A percentile compares a stretch with the other conserved stretches of the same genome.
These are phyloP conservation scores for Leccinellum luteum DNA, from an alignment of 768 basidiomycete species.

Conservation along the genomic window DNA sequence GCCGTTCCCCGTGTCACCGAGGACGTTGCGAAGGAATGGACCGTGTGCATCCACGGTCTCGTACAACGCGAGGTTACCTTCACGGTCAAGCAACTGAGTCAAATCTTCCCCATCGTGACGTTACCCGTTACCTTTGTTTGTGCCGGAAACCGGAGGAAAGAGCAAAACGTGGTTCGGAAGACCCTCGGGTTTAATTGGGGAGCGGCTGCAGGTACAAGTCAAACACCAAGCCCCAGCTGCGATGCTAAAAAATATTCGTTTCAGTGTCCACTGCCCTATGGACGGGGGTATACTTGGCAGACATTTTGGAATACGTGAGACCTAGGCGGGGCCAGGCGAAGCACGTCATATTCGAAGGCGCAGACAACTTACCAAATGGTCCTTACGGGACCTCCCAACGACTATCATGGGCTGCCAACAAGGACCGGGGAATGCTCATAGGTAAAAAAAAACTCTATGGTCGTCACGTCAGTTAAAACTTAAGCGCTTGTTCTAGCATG, in stretches of 20 bases:
- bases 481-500: slow-evolving; percentile 30
- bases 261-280: slow-evolving; percentile 52
- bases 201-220: slow-evolving; percentile 36
- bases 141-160: slow-evolving; percentile 64
- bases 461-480: not conserved
- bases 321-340: slow-evolving; percentile 38
- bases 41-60: slow-evolving; percentile 38
- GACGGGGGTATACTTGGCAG: slow-evolving; percentile 57
- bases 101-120: slow-evolving; percentile 50
- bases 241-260: slow-evolving; percentile 2
- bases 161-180: slow-evolving; percentile 61
- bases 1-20: slow-evolving; percentile 49
- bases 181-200: slow-evolving; percentile 59
- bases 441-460: slow-evolving; percentile 20
- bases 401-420: slow-evolving; percentile 44
- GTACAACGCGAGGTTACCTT: slow-evolving; percentile 38
- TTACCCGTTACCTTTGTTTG: slow-evolving; percentile 61
- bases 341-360: slow-evolving; percentile 60
- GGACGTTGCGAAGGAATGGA: slow-evolving; percentile 41
- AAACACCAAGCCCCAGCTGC: not conserved
- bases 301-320: slow-evolving; percentile 46
- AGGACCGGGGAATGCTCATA: slow-evolving; percentile 50
- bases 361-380: slow-evolving; percentile 55
- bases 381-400: slow-evolving; percentile 55
- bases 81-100: slow-evolving; percentile 43